A percentile compares a stretch with the other conserved stretches of the same genome.
Conservation (phyloP, 208 protist species). For the Leishmania guyanensis region DNA sequence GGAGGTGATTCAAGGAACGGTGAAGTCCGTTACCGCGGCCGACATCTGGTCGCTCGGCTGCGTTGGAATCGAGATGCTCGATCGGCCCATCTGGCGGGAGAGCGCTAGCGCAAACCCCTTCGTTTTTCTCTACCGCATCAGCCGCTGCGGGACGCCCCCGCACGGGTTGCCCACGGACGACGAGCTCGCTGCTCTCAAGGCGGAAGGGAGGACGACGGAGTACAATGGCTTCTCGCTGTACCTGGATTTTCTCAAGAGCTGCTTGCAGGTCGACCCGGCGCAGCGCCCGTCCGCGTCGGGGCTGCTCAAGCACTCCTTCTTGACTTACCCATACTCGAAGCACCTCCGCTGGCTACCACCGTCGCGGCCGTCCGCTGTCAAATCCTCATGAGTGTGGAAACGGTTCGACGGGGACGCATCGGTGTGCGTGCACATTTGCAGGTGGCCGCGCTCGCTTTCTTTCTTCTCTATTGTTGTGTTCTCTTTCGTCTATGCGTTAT, state of each 20-base stretch:
- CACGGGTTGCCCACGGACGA: slow-evolving; percentile 50
- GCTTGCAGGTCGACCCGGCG: slow-evolving; percentile 45
- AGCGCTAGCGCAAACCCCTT: slow-evolving; percentile 37
- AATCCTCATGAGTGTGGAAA: not conserved
- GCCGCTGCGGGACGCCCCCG: slow-evolving; percentile 44
- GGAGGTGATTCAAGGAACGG: slow-evolving; percentile 60
- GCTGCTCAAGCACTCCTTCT: slow-evolving; percentile 60
- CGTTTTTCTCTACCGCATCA: slow-evolving; percentile 56
- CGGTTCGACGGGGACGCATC: not conserved
- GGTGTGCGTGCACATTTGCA: not conserved
- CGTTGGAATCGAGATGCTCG: slow-evolving; percentile 80
- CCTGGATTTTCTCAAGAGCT: slow-evolving; percentile 56
- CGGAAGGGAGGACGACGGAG: slow-evolving; percentile 26
- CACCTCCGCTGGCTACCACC: slow-evolving; percentile 55
- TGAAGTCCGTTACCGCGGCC: slow-evolving; percentile 21
- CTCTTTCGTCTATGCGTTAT: not conserved
- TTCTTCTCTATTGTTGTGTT: not conserved
- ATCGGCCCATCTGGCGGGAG: slow-evolving; percentile 53
- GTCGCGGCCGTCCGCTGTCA: not conserved
- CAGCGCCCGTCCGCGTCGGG: slow-evolving; percentile 50
- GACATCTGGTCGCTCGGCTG: slow-evolving; percentile 87
- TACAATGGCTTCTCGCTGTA: slow-evolving; percentile 44
- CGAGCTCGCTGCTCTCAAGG: slow-evolving; percentile 37
- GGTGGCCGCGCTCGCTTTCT: not conserved
- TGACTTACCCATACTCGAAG: slow-evolving; percentile 40